phyloP scores from a whole-genome alignment of 768 basidiomycete species.

The Udeniomyces megalosporus region DNA sequence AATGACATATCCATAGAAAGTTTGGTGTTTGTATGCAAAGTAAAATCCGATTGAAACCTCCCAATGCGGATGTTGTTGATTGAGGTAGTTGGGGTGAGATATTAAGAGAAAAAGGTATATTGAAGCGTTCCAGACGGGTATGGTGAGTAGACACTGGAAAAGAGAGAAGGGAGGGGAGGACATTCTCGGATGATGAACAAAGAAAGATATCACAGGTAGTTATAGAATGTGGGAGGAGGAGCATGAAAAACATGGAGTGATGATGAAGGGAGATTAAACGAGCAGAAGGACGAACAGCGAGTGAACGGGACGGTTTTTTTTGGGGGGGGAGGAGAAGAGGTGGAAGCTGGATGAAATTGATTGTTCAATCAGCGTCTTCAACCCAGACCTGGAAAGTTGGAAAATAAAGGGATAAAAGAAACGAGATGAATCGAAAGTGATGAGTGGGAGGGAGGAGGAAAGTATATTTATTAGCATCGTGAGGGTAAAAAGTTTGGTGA shows the following conservation, averaged over 20 bases:
- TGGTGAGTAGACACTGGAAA: no score
- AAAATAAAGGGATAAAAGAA: background rate
- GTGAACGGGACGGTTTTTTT: background rate
- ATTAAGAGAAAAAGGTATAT: no score
- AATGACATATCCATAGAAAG: background rate
- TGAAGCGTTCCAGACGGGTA: no score
- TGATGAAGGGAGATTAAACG: background rate
- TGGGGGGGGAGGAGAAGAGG: background rate
- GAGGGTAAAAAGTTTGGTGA: no score
- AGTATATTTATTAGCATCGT: background rate
- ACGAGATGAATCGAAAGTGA: no score
- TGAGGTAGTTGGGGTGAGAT: no score
- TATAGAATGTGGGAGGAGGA: background rate
- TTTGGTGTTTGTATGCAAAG: no score
- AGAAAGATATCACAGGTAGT: background rate
- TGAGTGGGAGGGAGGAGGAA: background rate
- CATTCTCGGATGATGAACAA: no score
- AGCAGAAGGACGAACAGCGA: no score
- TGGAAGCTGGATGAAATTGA: background rate
- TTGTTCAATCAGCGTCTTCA: background rate
- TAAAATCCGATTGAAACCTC: no score
- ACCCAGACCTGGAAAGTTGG: background rate
- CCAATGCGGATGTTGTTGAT: no score
- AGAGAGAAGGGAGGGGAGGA: background rate
- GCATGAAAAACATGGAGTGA: background rate